These are phyloP conservation scores for Pythium apleroticum DNA, from an alignment of 352 stramenopile species.

Conservation along the genomic window DNA sequence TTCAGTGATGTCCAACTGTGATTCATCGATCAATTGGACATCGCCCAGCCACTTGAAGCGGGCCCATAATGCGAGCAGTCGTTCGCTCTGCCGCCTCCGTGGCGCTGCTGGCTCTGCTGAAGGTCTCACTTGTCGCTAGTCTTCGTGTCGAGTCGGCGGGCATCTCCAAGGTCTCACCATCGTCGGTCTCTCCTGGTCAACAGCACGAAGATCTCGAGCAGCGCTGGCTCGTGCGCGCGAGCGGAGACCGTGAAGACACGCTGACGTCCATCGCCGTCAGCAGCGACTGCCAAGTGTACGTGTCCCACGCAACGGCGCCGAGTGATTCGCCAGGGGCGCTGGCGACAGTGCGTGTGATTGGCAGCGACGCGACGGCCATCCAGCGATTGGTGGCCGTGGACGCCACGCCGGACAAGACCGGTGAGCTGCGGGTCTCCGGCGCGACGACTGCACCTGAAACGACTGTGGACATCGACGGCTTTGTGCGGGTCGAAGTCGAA, in stretches of 20 bases:
- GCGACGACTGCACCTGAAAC: background rate
- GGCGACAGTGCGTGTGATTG: constrained; percentile 6
- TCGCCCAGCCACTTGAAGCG: too few species aligned
- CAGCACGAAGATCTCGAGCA: background rate
- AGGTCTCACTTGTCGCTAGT: background rate
- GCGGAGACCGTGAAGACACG: background rate
- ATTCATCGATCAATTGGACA: background rate
- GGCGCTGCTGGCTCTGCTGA: background rate
- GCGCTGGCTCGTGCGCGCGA: background rate
- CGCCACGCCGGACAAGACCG: background rate
- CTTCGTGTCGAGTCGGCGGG: background rate
- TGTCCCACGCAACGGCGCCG: background rate
- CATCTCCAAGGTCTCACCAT: background rate
- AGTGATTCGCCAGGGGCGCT: background rate
- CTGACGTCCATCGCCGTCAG: background rate
- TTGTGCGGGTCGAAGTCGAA: background rate
- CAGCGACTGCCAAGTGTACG: constrained; percentile 1
- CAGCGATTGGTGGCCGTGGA: background rate
- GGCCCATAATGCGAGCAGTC: too few species aligned
- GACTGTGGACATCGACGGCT: background rate
- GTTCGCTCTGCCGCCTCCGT: too few species aligned
- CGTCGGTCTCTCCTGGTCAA: background rate
- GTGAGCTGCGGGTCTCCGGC: background rate
- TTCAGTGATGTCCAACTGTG: too few species aligned
- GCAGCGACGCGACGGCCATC: background rate